Base-by-base conservation (phyloP, 2,329 filamentous ascomycete species). In the Tolypocladium endophyticum region DNA sequence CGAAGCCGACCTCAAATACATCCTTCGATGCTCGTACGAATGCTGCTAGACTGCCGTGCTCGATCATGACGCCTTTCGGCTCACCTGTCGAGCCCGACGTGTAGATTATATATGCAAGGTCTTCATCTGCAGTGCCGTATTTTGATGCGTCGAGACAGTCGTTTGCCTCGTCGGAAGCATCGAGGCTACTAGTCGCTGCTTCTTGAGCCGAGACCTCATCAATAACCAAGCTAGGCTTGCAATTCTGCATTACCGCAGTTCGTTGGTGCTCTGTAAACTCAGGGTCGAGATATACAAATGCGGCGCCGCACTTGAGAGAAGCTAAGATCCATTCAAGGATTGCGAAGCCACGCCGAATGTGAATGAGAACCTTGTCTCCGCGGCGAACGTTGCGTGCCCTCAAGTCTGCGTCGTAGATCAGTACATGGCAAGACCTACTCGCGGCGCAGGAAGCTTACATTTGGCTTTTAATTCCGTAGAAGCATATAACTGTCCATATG, bases 91-190 rank as follows among this genome's bases (percentile, higher is more conserved):
- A 60, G 18, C 56, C 59, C 11, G 59, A 60, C 4, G 59, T 60
- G 35, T 58, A 60, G 18, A 60, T 60, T 36, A 60, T 55, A 50
- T 60, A 60, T 20, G 60, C 60, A 12, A 60, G 58, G 23, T 61
- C 60, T 12, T 56, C 55, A 25, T 61, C 60, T 3, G 47, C 20
- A 36, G 60, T 61, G 28, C 36, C 53, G 35, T 55, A 59, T 47
- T 61, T 61, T 3, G 38, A 4, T 7, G 35, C 25, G 7, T 58
- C 33, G 14, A 56, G 43, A 38, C 33, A 45, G 30, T 9, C 50
- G 20, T 33, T 18, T 47, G 20, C n/a, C 18, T 23, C 28, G 30
- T 4, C 47, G 4, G 4, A 8, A 53, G 30, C 12, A 16, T 50
- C 16, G 5, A 50, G 14, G 1, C 30, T 23, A 25, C 7, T 16